A percentile compares a stretch with the other conserved stretches of the same genome.
These are phyloP conservation scores for Bipolaris zeicola DNA, from an alignment of 2,329 filamentous ascomycete genomes.

Conservation along the genomic window DNA sequence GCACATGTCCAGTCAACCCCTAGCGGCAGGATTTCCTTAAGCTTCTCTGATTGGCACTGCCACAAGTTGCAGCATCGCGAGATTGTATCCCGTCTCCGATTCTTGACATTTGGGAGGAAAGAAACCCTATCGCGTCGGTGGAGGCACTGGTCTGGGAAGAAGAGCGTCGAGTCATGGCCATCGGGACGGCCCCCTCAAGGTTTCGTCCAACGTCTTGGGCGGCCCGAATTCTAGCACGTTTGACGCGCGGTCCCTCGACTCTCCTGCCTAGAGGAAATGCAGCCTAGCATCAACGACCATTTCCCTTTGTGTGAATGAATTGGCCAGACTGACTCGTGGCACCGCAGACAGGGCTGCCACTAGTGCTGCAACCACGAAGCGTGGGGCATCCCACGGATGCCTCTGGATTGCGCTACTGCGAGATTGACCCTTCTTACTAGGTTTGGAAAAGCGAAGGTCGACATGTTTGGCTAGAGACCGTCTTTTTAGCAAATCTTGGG, in stretches of 20 bases:
- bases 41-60: not conserved
- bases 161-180: not conserved
- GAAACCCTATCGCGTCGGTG: not conserved
- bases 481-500: not conserved
- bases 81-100: not conserved
- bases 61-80: too few species aligned
- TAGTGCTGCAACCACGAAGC: not conserved
- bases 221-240: constrained; percentile 4
- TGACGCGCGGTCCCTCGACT: constrained; percentile 1
- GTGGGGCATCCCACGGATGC: not conserved
- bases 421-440: not conserved
- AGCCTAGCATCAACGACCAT: constrained; percentile 1
- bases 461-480: constrained; percentile 1
- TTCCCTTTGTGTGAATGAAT: not conserved
- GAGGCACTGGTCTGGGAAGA: not conserved
- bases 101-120: too few species aligned
- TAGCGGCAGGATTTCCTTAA: not conserved
- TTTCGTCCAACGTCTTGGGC: not conserved
- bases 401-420: constrained; percentile 2
- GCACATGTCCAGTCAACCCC: too few species aligned
- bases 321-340: not conserved
- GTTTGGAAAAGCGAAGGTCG: not conserved
- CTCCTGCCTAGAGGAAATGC: not conserved
- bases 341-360: not conserved
- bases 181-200: not conserved